Base-by-base conservation (phyloP, 768 basidiomycete genomes). In the Calocera viscosa region DNA sequence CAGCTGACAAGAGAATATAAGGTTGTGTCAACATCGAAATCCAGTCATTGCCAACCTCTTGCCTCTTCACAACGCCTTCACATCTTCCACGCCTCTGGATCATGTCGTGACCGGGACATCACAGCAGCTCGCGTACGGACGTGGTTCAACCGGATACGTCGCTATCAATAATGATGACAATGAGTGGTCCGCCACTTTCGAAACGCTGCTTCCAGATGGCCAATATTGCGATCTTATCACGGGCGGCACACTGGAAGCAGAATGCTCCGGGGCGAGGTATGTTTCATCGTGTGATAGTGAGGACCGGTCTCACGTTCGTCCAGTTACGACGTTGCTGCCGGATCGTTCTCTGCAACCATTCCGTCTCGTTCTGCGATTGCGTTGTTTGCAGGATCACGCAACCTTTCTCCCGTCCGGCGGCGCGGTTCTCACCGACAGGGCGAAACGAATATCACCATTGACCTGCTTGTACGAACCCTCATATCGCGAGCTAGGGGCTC, bases 161-260 rank as follows among this genome's bases (percentile, higher is more conserved):
- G 86, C 81, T 0, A 88, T 88, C 70, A 88, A 88, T 72, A 87
- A 88, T 68, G 80, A 74, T 2, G 83, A 86, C 67, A 76, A 77
- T 2, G 70, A 75, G 0, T 88, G 87, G 87, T 82, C 69, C 8
- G 65, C 80, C 0, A 82, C 81, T 0, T 87, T 88, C 72, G 72
- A 75, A 19, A 88, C 86, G 0, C 80, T 82, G 0, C 75, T 88
- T 10, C 80, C 86, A 0, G 80, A 75, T 26, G 86, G 85, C 0
- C 73, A 75, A 2, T 88, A 88, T 70, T 88, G 87, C 74, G 84
- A 89, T 72, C 83, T 87, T 22, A 77, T 86, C 35, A 80, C 78
- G 63, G 86, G 86, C 11, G 72, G 70, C 34, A 77, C 73, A 32
- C 73, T 73, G 0, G 69, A 67, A 0, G 81, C 81, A 0, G 65